Conservation (phyloP, 192 early-diverging fungal genomes). For the Podila verticillata region DNA sequence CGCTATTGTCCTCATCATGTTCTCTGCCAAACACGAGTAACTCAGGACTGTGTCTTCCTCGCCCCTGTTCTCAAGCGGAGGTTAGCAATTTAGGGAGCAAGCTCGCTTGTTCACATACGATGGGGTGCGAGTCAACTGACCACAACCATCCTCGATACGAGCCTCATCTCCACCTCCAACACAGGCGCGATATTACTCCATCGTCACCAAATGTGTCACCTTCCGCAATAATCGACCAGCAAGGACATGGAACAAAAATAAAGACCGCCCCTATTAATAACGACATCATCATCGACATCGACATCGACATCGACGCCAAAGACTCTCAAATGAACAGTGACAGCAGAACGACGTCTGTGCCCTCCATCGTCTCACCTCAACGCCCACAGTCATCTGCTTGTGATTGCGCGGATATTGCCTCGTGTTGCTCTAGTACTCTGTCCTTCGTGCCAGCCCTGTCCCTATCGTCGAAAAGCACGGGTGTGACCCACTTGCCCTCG, state of each 20-base stretch:
- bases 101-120: not conserved
- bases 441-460: not conserved
- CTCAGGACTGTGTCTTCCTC: not conserved
- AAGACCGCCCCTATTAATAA: not conserved
- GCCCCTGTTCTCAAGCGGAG: not conserved
- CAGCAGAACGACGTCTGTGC: too few relatives aligned
- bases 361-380: too few relatives aligned
- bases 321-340: too few relatives aligned
- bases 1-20: too few relatives aligned
- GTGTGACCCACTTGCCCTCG: not conserved
- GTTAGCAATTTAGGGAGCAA: not conserved
- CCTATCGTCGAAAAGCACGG: not conserved
- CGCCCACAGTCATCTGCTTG: too few relatives aligned
- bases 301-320: not conserved
- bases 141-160: not conserved
- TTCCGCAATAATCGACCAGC: not conserved
- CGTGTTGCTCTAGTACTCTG: too few relatives aligned
- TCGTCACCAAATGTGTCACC: not conserved
- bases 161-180: not conserved
- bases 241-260: not conserved
- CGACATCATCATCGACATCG: conserved; percentile 2
- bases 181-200: too few relatives aligned
- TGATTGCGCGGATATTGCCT: too few relatives aligned
- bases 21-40: too few relatives aligned
- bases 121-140: not conserved